Evolutionary conservation across 768 basidiomycete genomes (phyloP).

Genomic region (Mycena crocata): DNA sequence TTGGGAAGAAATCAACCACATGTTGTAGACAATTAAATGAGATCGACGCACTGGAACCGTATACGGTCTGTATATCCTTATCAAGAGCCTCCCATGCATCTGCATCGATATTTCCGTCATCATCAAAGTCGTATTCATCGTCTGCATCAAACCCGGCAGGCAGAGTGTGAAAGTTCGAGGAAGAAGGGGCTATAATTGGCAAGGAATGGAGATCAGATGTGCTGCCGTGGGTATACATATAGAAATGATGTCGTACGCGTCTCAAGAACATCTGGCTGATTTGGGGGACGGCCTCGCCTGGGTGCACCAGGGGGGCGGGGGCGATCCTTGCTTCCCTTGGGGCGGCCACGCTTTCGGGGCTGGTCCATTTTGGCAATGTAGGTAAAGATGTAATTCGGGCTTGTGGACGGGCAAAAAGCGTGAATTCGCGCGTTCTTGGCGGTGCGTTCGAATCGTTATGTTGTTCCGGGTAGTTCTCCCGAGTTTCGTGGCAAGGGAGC

Average conservation of each 20-base stretch:
- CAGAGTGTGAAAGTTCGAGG: background rate
- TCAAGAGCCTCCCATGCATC: background rate
- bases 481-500: no score
- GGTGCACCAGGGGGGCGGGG: background rate
- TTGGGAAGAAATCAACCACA: background rate
- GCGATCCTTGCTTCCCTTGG: background rate
- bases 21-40: background rate
- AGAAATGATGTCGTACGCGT: background rate
- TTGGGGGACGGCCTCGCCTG: background rate
- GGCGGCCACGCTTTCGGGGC: background rate
- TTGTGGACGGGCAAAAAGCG: background rate
- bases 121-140: slow-evolving; percentile 2
- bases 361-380: background rate
- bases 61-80: background rate
- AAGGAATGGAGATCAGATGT: background rate
- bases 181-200: background rate
- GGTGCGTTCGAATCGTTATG: no score
- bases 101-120: background rate
- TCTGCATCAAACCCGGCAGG: slow-evolving; percentile 1
- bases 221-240: background rate
- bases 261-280: background rate
- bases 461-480: no score
- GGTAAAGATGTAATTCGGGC: background rate
- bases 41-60: background rate
- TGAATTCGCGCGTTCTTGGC: background rate